Evolutionary conservation across 345 rosid species (phyloP), one percentile per base, ranked within the genome.

Genomic region (Stellera chamaejasme): DNA sequence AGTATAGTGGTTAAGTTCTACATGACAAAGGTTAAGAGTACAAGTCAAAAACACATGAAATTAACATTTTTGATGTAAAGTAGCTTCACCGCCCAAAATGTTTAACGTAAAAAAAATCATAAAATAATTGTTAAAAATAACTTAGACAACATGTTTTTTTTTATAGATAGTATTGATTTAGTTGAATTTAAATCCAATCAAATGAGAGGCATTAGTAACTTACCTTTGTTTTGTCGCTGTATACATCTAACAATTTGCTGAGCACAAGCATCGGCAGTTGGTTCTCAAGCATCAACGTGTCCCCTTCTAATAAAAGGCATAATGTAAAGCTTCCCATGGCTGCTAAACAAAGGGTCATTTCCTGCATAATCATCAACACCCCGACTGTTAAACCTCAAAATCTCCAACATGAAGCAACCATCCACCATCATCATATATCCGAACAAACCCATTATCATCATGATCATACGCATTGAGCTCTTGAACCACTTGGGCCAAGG

Each of bases 401-500:
- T 64, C 59, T 81, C 85, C 12, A 77, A 70, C 82, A 77, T 69
- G 66, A 80, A 80, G 47, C 75, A 80, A 2, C 85, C 78, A 45
- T 80, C 85, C 8, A 70, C 60, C 52, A 77, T 70, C 85, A 75
- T 80, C 66, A 80, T n/a, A n/a, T n/a, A n/a, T n/a, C n/a, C n/a
- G n/a, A n/a, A n/a, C n/a, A n/a, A n/a, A n/a, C n/a, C n/a, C n/a
- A n/a, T n/a, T n/a, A n/a, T n/a, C n/a, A n/a, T n/a, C n/a, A n/a
- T n/a, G 58, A 27, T 66, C 68, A 12, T 80, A 80, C 6, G 62
- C 56, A 12, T 51, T 63, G 14, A 74, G 39, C 15, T 54, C 52
- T 36, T 58, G 61, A 50, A 60, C 54, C 8, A 54, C 77, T 8
- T 56, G 42, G 14, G 28, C 27, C 26, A 80, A 13, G 25, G 75